phyloP scores from a whole-genome alignment of 192 early-diverging fungal species.

The Thamnidium elegans region DNA sequence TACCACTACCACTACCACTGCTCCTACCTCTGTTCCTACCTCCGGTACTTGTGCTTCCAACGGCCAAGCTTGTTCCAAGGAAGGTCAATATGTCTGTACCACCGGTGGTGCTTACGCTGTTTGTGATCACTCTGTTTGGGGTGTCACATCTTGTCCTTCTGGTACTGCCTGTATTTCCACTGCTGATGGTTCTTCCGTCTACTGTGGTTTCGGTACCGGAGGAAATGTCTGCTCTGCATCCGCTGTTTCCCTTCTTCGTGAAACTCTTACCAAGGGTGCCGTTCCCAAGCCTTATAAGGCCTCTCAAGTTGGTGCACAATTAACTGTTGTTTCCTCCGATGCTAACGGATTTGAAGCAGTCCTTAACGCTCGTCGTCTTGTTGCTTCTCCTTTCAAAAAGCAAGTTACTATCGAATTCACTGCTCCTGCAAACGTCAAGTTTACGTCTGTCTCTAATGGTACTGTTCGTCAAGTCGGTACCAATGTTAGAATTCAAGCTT shows the following conservation, averaged over 20 bases:
- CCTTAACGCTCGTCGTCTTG: slow-evolving; percentile 25
- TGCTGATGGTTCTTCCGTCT: slow-evolving; percentile 40
- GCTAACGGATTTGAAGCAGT: background rate
- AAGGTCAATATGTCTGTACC: slow-evolving; percentile 40
- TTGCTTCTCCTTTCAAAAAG: slow-evolving; percentile 9
- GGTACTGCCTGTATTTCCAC: slow-evolving; percentile 46
- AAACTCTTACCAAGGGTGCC: background rate
- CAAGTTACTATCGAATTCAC: slow-evolving; percentile 17
- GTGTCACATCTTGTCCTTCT: slow-evolving; percentile 36
- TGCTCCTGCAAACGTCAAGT: background rate
- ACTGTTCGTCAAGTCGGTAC: slow-evolving; percentile 16
- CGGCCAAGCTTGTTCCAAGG: slow-evolving; percentile 40
- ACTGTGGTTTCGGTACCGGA: slow-evolving; percentile 23
- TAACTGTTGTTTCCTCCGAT: slow-evolving; percentile 3
- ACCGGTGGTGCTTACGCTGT: slow-evolving; percentile 38
- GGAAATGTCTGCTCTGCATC: slow-evolving; percentile 2
- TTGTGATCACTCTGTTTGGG: slow-evolving; percentile 48
- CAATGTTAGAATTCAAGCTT: slow-evolving; percentile 9
- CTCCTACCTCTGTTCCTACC: background rate
- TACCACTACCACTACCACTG: background rate
- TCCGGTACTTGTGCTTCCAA: slow-evolving; percentile 19
- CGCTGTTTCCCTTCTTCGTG: background rate
- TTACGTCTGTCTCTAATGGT: slow-evolving; percentile 10
- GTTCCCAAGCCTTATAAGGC: slow-evolving; percentile 18
- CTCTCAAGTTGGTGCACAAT: slow-evolving; percentile 17